Evolutionary conservation across 495 filamentous ascomycete genomes (phyloP).

Genomic region (Aspergillus incahuasiensis): DNA sequence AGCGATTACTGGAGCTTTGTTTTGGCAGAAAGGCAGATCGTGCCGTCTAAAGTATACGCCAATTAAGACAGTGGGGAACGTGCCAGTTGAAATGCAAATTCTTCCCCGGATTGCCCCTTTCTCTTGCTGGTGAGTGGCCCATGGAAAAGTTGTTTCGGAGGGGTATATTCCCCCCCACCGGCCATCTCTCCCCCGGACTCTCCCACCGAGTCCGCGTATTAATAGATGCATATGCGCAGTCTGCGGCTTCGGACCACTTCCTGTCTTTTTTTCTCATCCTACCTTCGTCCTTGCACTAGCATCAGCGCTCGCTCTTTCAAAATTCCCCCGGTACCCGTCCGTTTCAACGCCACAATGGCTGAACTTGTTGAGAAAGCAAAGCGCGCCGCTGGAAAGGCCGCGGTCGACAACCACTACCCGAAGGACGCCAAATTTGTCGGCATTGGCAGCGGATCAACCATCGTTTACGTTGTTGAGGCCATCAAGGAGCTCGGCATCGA

Average conservation of each 20-base stretch:
- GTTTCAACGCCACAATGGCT: conserved; percentile 34
- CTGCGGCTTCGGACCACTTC: conserved; percentile 13
- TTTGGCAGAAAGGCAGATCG: not conserved
- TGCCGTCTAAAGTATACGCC: not conserved
- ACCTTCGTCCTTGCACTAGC: conserved; percentile 12
- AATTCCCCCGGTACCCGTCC: conserved; percentile 8
- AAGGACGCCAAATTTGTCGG: conserved; percentile 70
- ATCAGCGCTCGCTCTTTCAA: conserved; percentile 10
- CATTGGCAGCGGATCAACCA: conserved; percentile 90
- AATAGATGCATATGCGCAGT: conserved; percentile 6
- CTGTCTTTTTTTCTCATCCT: conserved; percentile 6
- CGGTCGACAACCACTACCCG: conserved; percentile 80
- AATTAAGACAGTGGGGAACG: not conserved
- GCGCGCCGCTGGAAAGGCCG: conserved; percentile 72
- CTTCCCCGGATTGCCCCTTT: conserved; percentile 1
- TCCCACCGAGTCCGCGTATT: conserved; percentile 6
- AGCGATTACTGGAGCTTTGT: not conserved
- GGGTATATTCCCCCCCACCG: conserved; percentile 6
- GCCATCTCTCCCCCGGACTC: conserved; percentile 13
- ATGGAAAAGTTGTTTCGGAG: conserved; percentile 10
- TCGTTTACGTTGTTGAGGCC: conserved; percentile 92
- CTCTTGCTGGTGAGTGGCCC: conserved; percentile 13
- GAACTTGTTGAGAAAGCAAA: conserved; percentile 72
- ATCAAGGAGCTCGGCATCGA: conserved; percentile 67
- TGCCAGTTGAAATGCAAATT: conserved; percentile 13